phyloP scores from a whole-genome alignment of 2,329 filamentous ascomycete genomes.

The Calonectria honghensis region DNA sequence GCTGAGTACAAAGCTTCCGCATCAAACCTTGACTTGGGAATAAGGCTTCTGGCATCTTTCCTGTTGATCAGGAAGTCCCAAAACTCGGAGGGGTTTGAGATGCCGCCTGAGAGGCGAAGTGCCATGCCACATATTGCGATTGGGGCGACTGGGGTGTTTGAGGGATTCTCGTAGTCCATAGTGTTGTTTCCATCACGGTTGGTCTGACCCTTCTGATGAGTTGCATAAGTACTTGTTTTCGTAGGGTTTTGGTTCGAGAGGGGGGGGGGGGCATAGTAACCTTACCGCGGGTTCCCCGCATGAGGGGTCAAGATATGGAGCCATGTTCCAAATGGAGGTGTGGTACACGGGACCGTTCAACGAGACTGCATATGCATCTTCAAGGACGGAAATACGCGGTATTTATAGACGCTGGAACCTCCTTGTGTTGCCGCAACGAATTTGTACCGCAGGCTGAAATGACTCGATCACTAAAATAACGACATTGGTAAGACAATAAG shows the following conservation, averaged over 20 bases:
- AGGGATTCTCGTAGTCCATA: too few relatives aligned
- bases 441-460: neutral
- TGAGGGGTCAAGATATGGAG: neutral
- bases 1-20: conserved; percentile 42
- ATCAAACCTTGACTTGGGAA: conserved; percentile 50
- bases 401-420: neutral
- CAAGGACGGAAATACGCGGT: neutral
- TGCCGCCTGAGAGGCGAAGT: conserved; percentile 50
- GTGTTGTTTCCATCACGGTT: rapidly evolving
- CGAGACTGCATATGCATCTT: rapidly evolving
- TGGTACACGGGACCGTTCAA: rapidly evolving
- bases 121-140: conserved; percentile 56
- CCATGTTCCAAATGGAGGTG: neutral
- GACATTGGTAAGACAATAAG: neutral
- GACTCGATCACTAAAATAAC: neutral
- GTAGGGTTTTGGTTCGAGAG: neutral
- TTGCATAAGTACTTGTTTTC: neutral
- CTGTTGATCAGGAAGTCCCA: conserved; percentile 54
- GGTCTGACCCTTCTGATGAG: neutral
- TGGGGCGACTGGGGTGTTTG: neutral
- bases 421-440: neutral
- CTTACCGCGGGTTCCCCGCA: neutral
- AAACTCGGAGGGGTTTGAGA: conserved; percentile 44
- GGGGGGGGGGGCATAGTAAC: neutral
- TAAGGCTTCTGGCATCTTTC: conserved; percentile 40